Conservation (phyloP, 202 grass and related monocot genomes). For the Carex arenaria region DNA sequence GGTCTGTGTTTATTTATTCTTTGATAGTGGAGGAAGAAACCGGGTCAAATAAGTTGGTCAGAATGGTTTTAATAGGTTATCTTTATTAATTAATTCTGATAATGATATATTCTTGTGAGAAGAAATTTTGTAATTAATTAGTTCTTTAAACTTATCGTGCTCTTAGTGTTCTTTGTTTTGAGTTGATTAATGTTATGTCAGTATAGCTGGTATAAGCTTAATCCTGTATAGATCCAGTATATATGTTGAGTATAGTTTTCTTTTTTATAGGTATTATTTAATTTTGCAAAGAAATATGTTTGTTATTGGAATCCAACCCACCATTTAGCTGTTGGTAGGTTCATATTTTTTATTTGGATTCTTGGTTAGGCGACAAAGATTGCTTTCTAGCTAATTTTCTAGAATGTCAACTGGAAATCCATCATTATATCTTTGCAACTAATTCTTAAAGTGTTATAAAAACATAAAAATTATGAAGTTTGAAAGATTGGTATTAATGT, state of each 20-base stretch:
- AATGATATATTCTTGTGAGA: slow-evolving; percentile 4
- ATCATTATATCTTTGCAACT: not conserved
- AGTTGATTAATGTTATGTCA: not conserved
- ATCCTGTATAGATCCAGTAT: not conserved
- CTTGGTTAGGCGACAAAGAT: slow-evolving; percentile 13
- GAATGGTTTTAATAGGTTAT: not conserved
- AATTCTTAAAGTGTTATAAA: not conserved
- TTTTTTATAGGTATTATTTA: not conserved
- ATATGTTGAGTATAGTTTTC: not conserved
- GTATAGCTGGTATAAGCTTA: not conserved
- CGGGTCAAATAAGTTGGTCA: slow-evolving; percentile 25
- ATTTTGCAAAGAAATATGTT: slow-evolving; percentile 13
- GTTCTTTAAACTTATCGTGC: not conserved
- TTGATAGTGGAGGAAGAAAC: slow-evolving; percentile 20
- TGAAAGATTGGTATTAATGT: not conserved
- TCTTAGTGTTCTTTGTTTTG: not conserved
- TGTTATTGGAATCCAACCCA: slow-evolving; percentile 7
- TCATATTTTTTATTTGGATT: slow-evolving; percentile 12
- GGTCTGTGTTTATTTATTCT: slow-evolving; percentile 13
- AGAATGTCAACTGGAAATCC: slow-evolving; percentile 9
- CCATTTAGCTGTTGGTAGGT: not conserved
- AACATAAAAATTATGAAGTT: not conserved
- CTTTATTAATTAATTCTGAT: slow-evolving; percentile 17
- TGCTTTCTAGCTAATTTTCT: slow-evolving; percentile 15
- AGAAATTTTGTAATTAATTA: not conserved